Conservation (phyloP, 768 basidiomycete genomes). For the Lyophyllum decastes region DNA sequence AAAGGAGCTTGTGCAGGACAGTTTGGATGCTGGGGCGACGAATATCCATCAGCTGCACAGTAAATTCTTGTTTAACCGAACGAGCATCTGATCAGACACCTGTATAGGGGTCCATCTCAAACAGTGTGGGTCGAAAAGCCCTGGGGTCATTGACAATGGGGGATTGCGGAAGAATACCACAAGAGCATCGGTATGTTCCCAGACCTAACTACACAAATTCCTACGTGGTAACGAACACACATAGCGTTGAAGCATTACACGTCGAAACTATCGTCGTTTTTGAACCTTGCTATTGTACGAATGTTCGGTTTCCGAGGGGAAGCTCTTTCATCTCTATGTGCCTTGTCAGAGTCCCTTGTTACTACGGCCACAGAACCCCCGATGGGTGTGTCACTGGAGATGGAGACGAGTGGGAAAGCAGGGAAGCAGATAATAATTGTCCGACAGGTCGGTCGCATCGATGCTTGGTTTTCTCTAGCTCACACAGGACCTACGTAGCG, state of each 20-base stretch:
- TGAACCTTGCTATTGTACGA: slow-evolving; percentile 67
- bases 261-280: slow-evolving; percentile 81
- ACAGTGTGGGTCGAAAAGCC: slow-evolving; percentile 75
- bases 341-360: slow-evolving; percentile 72
- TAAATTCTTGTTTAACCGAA: background rate
- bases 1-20: slow-evolving; percentile 97
- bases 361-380: slow-evolving; percentile 79
- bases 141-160: slow-evolving; percentile 95
- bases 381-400: slow-evolving; percentile 76
- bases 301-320: slow-evolving; percentile 98
- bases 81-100: background rate
- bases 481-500: slow-evolving; percentile 46
- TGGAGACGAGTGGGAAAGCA: slow-evolving; percentile 67
- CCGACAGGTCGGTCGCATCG: slow-evolving; percentile 59
- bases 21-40: slow-evolving; percentile 89
- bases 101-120: slow-evolving; percentile 83
- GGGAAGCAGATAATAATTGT: slow-evolving; percentile 65
- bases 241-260: slow-evolving; percentile 91
- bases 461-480: background rate
- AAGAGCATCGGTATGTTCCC: slow-evolving; percentile 67
- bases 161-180: slow-evolving; percentile 79
- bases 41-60: slow-evolving; percentile 62
- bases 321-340: slow-evolving; percentile 92
- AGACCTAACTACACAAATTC: background rate
- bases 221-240: background rate